Evolutionary conservation across 208 protist genomes (phyloP).

Genomic region (Trypanosoma lewisi): DNA sequence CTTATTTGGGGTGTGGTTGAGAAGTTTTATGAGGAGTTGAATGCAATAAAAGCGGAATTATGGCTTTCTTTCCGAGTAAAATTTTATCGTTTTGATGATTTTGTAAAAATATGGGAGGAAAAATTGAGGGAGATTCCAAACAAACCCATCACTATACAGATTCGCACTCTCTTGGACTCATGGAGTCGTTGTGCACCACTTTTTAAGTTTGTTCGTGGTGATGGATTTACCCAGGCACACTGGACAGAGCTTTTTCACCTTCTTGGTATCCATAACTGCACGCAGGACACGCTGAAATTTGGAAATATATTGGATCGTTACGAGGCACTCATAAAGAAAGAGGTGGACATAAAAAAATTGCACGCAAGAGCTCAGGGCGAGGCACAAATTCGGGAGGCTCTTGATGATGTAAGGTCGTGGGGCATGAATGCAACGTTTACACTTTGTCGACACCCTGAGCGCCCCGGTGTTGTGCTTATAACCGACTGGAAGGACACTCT

Average conservation of each 20-base stretch:
- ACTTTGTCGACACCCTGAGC: slow-evolving; percentile 75
- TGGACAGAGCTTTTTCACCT: slow-evolving; percentile 93
- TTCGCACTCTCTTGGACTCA: slow-evolving; percentile 85
- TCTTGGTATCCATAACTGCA: slow-evolving; percentile 69
- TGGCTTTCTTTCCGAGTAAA: slow-evolving; percentile 95
- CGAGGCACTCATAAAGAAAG: slow-evolving; percentile 72
- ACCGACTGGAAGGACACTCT: slow-evolving; percentile 97
- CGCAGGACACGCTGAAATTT: slow-evolving; percentile 91
- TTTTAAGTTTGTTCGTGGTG: slow-evolving; percentile 94
- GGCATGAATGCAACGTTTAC: slow-evolving; percentile 83
- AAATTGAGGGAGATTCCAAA: slow-evolving; percentile 72
- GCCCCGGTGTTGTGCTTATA: slow-evolving; percentile 88
- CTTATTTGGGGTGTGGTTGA: slow-evolving; percentile 88
- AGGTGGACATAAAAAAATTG: slow-evolving; percentile 90
- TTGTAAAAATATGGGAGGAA: slow-evolving; percentile 91
- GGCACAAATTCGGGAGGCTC: slow-evolving; percentile 93
- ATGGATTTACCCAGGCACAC: slow-evolving; percentile 94
- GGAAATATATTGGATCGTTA: slow-evolving; percentile 86
- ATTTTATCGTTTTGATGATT: slow-evolving; percentile 95
- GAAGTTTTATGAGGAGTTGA: slow-evolving; percentile 84
- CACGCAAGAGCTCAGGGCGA: slow-evolving; percentile 95
- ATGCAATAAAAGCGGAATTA: slow-evolving; percentile 69
- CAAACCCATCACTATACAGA: slow-evolving; percentile 85
- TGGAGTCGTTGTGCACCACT: slow-evolving; percentile 81
- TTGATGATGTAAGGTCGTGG: slow-evolving; percentile 95